Evolutionary conservation across 2,329 filamentous ascomycete genomes (phyloP).

Genomic region (Colletotrichum sidae): DNA sequence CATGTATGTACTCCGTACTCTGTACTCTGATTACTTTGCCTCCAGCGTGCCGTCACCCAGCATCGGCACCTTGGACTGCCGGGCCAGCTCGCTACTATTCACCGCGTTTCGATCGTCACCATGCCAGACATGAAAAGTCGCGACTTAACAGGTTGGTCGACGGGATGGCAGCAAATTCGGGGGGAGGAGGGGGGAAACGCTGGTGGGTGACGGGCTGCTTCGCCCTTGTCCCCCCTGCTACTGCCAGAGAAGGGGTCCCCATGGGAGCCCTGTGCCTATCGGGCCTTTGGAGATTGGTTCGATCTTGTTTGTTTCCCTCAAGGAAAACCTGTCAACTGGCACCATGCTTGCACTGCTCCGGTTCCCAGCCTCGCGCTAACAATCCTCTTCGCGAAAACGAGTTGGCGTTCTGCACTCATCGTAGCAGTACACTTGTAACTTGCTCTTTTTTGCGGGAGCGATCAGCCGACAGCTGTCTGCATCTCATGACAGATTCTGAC

Average conservation of each 20-base stretch:
- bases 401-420: constrained; percentile 13
- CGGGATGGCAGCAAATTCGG: too few relatives aligned
- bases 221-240: constrained; percentile 10
- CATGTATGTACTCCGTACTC: too few relatives aligned
- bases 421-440: neutral
- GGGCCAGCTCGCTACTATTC: too few relatives aligned
- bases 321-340: neutral
- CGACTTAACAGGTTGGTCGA: neutral
- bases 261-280: constrained; percentile 12
- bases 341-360: constrained; percentile 5
- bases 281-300: constrained; percentile 16
- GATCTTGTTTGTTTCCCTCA: constrained; percentile 25
- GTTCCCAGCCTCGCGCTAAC: constrained; percentile 3
- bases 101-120: too few relatives aligned
- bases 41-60: too few relatives aligned
- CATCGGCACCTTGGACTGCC: too few relatives aligned
- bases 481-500: too few relatives aligned
- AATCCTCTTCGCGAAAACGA: neutral
- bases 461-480: constrained; percentile 5
- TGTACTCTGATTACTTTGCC: too few relatives aligned
- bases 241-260: neutral
- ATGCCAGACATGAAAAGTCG: neutral
- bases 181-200: too few relatives aligned
- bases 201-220: too few relatives aligned
- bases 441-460: constrained; percentile 14